These are phyloP conservation scores for Paramecium sonneborni DNA, from an alignment of 73 alveolate species.

Conservation along the genomic window DNA sequence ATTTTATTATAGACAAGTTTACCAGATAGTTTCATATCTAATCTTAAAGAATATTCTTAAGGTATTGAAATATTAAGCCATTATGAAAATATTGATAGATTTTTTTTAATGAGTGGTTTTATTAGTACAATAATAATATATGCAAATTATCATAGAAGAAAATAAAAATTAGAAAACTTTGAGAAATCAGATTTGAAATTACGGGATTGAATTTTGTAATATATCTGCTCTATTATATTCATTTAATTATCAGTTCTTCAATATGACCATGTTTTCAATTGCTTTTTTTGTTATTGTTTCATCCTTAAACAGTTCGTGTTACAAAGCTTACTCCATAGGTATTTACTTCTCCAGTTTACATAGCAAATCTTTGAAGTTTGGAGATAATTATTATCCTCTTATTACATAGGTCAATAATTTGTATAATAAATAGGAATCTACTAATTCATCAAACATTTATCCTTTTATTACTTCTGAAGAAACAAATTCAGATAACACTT, in stretches of 20 bases:
- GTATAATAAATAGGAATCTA: background rate
- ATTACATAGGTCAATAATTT: background rate
- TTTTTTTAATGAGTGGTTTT: background rate
- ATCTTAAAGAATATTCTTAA: conserved; percentile 5
- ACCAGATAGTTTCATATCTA: conserved; percentile 23
- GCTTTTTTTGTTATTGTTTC: background rate
- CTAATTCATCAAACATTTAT: background rate
- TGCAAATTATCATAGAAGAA: background rate
- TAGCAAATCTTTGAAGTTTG: background rate
- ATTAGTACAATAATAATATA: background rate
- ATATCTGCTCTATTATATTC: background rate
- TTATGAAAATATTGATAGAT: conserved; percentile 6
- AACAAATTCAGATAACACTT: background rate
- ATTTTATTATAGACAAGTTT: conserved; percentile 9
- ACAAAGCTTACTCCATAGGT: background rate
- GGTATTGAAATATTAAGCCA: conserved; percentile 36
- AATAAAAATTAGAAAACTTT: background rate
- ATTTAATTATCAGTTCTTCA: background rate
- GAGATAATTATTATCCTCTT: background rate
- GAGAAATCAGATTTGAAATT: no score
- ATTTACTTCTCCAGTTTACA: background rate
- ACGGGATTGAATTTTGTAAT: no score
- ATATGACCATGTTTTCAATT: background rate
- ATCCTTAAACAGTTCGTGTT: background rate
- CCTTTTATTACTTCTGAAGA: background rate